phyloP scores from a whole-genome alignment of 108 stramenopile genomes.

The Asterionellopsis glacialis region DNA sequence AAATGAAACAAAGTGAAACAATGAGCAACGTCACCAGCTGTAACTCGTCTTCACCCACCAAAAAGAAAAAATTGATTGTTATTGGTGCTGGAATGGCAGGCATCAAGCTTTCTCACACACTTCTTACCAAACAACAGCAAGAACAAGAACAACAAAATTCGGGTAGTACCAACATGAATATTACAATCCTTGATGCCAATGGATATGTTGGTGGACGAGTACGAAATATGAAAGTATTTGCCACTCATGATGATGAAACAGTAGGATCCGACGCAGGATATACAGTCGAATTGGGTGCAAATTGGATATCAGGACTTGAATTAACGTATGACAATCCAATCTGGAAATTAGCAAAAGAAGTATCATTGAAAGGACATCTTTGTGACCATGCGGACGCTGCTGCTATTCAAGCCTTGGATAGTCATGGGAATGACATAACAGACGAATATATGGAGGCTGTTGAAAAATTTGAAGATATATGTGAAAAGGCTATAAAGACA shows the following conservation, averaged over 20 bases:
- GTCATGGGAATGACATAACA: constrained; percentile 12
- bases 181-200: constrained; percentile 25
- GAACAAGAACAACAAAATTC: background rate
- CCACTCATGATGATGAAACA: too few relatives aligned
- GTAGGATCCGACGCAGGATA: constrained; percentile 2
- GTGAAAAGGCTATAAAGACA: constrained; percentile 6
- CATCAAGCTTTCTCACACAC: constrained; percentile 11
- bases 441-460: constrained; percentile 5
- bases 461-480: constrained; percentile 13
- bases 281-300: constrained; percentile 22
- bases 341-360: constrained; percentile 15
- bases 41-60: too few relatives aligned
- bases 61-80: constrained; percentile 2
- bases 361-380: constrained; percentile 5
- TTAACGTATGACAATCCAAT: constrained; percentile 17
- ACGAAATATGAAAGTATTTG: constrained; percentile 5
- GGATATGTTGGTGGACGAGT: constrained; percentile 21
- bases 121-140: background rate
- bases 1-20: too few relatives aligned
- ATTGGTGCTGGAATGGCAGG: constrained; percentile 19
- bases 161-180: background rate
- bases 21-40: too few relatives aligned
- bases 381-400: constrained; percentile 15
- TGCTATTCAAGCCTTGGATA: constrained; percentile 11
- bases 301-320: constrained; percentile 24